Conservation (phyloP, 2,329 filamentous ascomycete genomes). For the Fusarium sp. region DNA sequence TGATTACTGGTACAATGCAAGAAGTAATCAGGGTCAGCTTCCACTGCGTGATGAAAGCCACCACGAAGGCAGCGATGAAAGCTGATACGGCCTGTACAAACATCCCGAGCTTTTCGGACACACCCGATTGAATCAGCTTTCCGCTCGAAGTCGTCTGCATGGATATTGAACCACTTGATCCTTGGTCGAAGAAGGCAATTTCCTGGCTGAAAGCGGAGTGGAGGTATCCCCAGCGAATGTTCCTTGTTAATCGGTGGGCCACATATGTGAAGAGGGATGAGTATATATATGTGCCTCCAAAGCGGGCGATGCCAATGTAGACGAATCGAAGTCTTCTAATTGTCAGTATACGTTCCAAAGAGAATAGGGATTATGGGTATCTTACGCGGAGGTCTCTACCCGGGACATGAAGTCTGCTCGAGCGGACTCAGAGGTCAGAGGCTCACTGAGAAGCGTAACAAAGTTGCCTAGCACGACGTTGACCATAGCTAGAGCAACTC, state of each 20-base stretch:
- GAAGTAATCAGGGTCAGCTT: slow-evolving; percentile 51
- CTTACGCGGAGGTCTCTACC: neutral
- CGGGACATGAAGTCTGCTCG: slow-evolving; percentile 8
- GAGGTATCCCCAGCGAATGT: slow-evolving; percentile 56
- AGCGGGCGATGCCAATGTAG: slow-evolving; percentile 63
- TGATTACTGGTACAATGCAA: slow-evolving; percentile 38
- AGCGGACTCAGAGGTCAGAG: slow-evolving; percentile 3
- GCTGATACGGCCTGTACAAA: slow-evolving; percentile 48
- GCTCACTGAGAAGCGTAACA: slow-evolving; percentile 39
- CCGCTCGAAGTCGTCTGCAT: slow-evolving; percentile 48
- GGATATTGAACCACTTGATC: slow-evolving; percentile 36
- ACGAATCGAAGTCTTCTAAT: slow-evolving; percentile 59
- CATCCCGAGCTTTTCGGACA: slow-evolving; percentile 15
- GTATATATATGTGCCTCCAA: slow-evolving; percentile 57
- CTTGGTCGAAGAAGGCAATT: slow-evolving; percentile 47
- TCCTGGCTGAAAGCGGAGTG: slow-evolving; percentile 57
- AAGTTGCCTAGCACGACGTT: slow-evolving; percentile 44
- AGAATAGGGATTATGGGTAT: neutral
- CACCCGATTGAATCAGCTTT: slow-evolving; percentile 36
- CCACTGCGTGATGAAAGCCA: slow-evolving; percentile 50
- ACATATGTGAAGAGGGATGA: slow-evolving; percentile 54
- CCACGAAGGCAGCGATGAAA: slow-evolving; percentile 49
- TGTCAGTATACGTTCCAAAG: neutral
- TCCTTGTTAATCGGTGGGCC: slow-evolving; percentile 58
- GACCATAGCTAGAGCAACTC: slow-evolving; percentile 42